These are phyloP conservation scores for Fusarium stilboides DNA, from an alignment of 2,329 filamentous ascomycete species.

Conservation along the genomic window DNA sequence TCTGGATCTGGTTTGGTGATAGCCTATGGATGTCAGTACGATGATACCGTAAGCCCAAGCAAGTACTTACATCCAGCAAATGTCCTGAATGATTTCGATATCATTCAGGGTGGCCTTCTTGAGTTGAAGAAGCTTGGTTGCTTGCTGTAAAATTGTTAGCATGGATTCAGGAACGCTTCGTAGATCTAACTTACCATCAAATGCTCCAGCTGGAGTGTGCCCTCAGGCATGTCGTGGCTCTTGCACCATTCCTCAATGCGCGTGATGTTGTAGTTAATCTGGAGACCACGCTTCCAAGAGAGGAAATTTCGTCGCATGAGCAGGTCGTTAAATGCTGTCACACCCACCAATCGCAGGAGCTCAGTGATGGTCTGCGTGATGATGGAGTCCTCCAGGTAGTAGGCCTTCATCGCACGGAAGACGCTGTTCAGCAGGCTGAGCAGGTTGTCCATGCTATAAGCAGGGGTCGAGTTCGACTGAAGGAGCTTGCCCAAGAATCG, in stretches of 20 bases:
- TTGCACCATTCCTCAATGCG: constrained; percentile 99
- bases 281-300: constrained; percentile 98
- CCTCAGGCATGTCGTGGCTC: constrained; percentile 99
- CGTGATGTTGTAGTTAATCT: constrained; percentile 99
- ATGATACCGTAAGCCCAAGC: not conserved
- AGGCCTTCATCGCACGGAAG: constrained; percentile 98
- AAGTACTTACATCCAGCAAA: constrained; percentile 95
- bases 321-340: constrained; percentile 98
- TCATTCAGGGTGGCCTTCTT: constrained; percentile 99
- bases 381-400: constrained; percentile 96
- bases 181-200: constrained; percentile 79
- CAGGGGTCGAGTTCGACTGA: constrained; percentile 88
- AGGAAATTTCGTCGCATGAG: constrained; percentile 98
- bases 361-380: constrained; percentile 97
- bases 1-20: constrained; percentile 98
- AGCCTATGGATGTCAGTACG: constrained; percentile 70
- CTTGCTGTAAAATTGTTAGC: constrained; percentile 75
- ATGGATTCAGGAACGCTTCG: not conserved
- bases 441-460: constrained; percentile 99
- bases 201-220: constrained; percentile 96
- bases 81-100: constrained; percentile 99
- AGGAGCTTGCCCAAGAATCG: constrained; percentile 97
- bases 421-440: constrained; percentile 96
- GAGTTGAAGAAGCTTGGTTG: constrained; percentile 95
- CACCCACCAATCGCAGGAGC: constrained; percentile 90